Conservation (phyloP, 495 filamentous ascomycete genomes). For the Penicillium simplicissimum region DNA sequence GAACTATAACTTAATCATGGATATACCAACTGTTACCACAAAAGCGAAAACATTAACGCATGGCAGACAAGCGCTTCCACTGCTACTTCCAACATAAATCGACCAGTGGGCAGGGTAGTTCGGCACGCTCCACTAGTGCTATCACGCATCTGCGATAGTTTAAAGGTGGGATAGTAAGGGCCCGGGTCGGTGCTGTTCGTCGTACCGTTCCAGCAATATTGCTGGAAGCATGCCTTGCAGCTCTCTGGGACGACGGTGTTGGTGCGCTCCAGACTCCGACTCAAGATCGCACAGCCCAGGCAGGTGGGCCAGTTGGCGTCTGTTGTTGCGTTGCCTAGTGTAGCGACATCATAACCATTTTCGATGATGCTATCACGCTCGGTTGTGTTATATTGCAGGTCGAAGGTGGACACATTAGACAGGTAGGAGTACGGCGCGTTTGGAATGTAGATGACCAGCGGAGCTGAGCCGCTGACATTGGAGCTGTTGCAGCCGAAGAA, state of each 20-base stretch:
- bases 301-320: conserved; percentile 70
- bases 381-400: conserved; percentile 53
- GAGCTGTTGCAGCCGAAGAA: conserved; percentile 85
- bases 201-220: conserved; percentile 86
- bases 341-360: conserved; percentile 76
- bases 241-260: conserved; percentile 54
- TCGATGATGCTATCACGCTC: conserved; percentile 68
- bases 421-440: conserved; percentile 76
- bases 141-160: neutral
- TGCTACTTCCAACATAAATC: neutral
- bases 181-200: conserved; percentile 33
- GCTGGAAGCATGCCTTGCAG: conserved; percentile 66
- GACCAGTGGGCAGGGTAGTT: neutral
- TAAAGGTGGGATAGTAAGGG: conserved; percentile 11
- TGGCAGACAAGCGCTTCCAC: neutral
- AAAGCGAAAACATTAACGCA: neutral
- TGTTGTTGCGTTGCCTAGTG: conserved; percentile 68
- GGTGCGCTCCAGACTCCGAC: conserved; percentile 61
- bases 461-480: conserved; percentile 53
- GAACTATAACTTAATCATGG: neutral
- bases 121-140: conserved; percentile 1
- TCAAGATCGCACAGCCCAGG: conserved; percentile 76
- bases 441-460: conserved; percentile 79
- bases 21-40: neutral
- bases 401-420: conserved; percentile 68